A percentile compares a stretch with the other conserved stretches of the same genome.
Conservation (phyloP, 1,139 yeast species). For the Scheffersomyces lignicola region DNA sequence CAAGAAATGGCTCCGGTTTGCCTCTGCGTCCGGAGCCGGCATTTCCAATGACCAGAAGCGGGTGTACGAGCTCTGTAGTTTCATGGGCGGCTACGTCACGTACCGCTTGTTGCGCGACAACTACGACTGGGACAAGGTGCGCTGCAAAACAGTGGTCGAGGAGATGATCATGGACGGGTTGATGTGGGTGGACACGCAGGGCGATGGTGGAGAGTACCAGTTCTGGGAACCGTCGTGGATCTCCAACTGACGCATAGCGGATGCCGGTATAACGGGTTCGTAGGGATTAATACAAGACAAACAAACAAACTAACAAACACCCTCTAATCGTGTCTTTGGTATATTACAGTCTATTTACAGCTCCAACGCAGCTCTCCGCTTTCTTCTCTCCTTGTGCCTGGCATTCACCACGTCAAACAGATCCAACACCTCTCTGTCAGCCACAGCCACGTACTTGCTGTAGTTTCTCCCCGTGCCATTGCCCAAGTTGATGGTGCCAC, state of each 20-base stretch:
- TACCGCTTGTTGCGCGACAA: conserved; percentile 65
- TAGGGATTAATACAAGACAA: too few relatives aligned
- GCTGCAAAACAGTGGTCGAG: conserved; percentile 65
- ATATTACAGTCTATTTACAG: background rate
- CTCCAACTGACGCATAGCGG: conserved; percentile 18
- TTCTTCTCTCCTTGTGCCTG: conserved; percentile 54
- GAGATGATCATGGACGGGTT: conserved; percentile 82
- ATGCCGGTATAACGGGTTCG: too few relatives aligned
- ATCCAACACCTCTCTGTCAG: conserved; percentile 59
- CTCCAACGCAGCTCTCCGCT: conserved; percentile 11
- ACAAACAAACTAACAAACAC: background rate
- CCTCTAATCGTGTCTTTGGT: background rate
- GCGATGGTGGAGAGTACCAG: conserved; percentile 42
- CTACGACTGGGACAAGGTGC: conserved; percentile 63
- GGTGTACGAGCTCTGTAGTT: conserved; percentile 72
- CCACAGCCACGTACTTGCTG: conserved; percentile 57
- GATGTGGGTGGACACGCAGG: conserved; percentile 78
- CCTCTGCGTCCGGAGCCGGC: conserved; percentile 26
- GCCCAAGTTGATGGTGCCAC: conserved; percentile 56
- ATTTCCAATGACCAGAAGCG: conserved; percentile 61
- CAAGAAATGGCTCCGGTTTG: conserved; percentile 42
- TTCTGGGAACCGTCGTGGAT: conserved; percentile 66
- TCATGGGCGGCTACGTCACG: conserved; percentile 66
- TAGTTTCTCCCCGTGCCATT: conserved; percentile 68
- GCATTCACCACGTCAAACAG: conserved; percentile 66